Base-by-base conservation (phyloP, 164 flowering plant genomes). In the Stephania japonica region DNA sequence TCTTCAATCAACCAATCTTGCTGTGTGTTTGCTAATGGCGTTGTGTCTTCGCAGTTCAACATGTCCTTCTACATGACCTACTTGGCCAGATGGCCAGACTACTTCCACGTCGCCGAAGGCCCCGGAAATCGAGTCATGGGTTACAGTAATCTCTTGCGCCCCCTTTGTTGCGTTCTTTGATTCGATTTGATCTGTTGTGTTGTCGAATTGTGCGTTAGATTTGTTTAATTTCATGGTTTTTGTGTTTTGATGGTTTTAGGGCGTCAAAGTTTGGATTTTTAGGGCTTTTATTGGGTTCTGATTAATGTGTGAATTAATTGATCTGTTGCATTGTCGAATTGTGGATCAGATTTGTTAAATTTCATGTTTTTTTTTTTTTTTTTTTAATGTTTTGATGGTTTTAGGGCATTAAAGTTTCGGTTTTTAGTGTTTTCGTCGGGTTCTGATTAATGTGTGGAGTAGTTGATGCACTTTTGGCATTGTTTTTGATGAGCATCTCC, bases 41-140 rank as follows among this genome's bases (percentile, higher is more conserved):
- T 21, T 23, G 50, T n/a, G 38, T 18, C 41, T 4, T 8, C n/a
- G 63, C 90, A 94, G 98, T 95, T 95, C 85, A 95, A 92, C 72
- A 90, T 95, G 99, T 92, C 99, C 2, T 95, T 95, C 82, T 95
- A 95, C 81, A 90, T 95, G 97, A 91, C 96, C 24, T 94, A 94
- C 78, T 77, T 91, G 77, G 97, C 97, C 5, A 80, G 98, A 76
- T 95, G 98, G 98, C 98, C 99, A 2, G 98, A 94, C 62, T 94
- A 94, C 72, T 94, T 92, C 75, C 91, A 90, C 75, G 95, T 91
- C 12, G 98, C 98, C 5, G 94, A 91, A 81, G 94, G 79, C 73
- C 98, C 99, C 1, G 98, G 96, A 50, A 82, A 83, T 72, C 86
- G 78, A 67, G 80, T 88, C 80, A 95, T 95, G 99, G 99, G 98